A percentile compares a stretch with the other conserved stretches of the same genome.
These are phyloP conservation scores for Thelephora terrestris DNA, from an alignment of 1,284 basidiomycete genomes.

Conservation along the genomic window DNA sequence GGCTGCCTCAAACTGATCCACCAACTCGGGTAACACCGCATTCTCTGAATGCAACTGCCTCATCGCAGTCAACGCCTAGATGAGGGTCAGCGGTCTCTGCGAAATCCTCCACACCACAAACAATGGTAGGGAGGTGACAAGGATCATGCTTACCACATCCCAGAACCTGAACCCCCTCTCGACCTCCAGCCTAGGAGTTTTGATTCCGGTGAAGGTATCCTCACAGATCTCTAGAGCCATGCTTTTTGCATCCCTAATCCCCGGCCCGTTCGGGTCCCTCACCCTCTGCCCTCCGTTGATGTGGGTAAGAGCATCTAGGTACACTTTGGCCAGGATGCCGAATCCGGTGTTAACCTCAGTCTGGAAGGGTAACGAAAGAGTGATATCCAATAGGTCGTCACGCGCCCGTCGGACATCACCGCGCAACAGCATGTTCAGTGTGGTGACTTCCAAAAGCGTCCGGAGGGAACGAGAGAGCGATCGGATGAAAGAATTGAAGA, in stretches of 20 bases:
- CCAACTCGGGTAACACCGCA: conserved; percentile 71
- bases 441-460: conserved; percentile 84
- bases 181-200: conserved; percentile 78
- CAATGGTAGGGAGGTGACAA: neutral
- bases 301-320: conserved; percentile 86
- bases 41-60: conserved; percentile 79
- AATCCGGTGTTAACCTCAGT: conserved; percentile 96
- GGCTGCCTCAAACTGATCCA: conserved; percentile 90
- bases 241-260: conserved; percentile 76
- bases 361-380: conserved; percentile 88
- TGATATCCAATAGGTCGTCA: conserved; percentile 90
- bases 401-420: conserved; percentile 78
- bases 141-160: conserved; percentile 70
- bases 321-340: conserved; percentile 94
- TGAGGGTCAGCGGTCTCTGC: conserved; percentile 1
- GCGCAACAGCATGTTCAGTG: conserved; percentile 85
- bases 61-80: conserved; percentile 80
- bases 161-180: conserved; percentile 97
- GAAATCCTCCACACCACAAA: neutral
- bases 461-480: conserved; percentile 85
- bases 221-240: conserved; percentile 88
- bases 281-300: conserved; percentile 72
- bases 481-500: conserved; percentile 96
- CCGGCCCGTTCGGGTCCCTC: conserved; percentile 62
- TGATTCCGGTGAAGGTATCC: conserved; percentile 89